Evolutionary conservation across 371 early-diverging fungal genomes (phyloP).

Genomic region (Batkoa obscura): DNA sequence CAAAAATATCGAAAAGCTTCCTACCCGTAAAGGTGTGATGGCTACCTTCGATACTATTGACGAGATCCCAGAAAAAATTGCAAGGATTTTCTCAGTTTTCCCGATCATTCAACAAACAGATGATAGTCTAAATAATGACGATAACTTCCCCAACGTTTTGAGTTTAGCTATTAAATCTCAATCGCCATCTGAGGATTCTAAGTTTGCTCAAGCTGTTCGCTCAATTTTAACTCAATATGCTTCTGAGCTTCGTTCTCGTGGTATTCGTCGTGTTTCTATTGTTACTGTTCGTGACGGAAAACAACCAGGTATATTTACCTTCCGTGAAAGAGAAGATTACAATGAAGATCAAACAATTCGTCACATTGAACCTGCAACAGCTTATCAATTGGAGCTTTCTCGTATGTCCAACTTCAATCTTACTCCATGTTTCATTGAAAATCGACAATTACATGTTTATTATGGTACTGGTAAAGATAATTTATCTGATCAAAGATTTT

Average conservation of each 20-base stretch:
- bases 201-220: slow-evolving; percentile 36
- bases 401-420: slow-evolving; percentile 88
- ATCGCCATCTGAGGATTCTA: slow-evolving; percentile 42
- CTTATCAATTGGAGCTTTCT: slow-evolving; percentile 86
- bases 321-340: slow-evolving; percentile 73
- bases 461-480: slow-evolving; percentile 88
- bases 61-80: slow-evolving; percentile 26
- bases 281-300: slow-evolving; percentile 62
- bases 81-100: slow-evolving; percentile 31
- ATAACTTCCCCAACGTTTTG: slow-evolving; percentile 13
- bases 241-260: slow-evolving; percentile 42
- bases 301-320: slow-evolving; percentile 87
- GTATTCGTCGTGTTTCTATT: slow-evolving; percentile 80
- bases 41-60: slow-evolving; percentile 29
- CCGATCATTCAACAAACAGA: slow-evolving; percentile 12
- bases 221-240: slow-evolving; percentile 29
- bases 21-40: slow-evolving; percentile 41
- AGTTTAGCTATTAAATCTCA: slow-evolving; percentile 63
- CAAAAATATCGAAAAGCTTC: slow-evolving; percentile 28
- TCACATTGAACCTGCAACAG: slow-evolving; percentile 94
- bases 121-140: slow-evolving; percentile 7
- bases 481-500: slow-evolving; percentile 84
- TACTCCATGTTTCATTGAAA: slow-evolving; percentile 80
- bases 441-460: slow-evolving; percentile 89
- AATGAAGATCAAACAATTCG: slow-evolving; percentile 85